Evolutionary conservation across 306 rosid genomes (phyloP), one percentile per base, ranked within the genome.

Genomic region (Styphnolobium japonicum): DNA sequence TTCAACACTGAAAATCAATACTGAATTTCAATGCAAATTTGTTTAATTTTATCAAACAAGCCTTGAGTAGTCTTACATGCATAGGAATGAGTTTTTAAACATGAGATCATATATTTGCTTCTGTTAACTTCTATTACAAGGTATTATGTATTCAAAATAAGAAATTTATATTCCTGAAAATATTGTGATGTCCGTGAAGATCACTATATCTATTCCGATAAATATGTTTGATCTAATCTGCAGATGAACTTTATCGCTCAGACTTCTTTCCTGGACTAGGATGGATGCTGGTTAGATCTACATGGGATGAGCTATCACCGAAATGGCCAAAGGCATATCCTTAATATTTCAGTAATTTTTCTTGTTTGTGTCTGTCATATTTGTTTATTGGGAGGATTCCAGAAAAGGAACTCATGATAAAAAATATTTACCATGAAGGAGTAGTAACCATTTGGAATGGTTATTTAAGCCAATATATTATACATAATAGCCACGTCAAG

Each of bases 261-360:
- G 97, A 95, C 81, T 92, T 95, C 85, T 95, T 95, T 88, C 98
- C 98, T 63, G 97, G 98, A 75, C 91, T 95, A 77, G 98, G 98
- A 71, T 92, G 98, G 98, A 95, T 95, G 98, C 90, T 95, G 63
- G 45, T 81, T 75, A 90, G 86, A 90, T 85, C 92, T 67, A 90
- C 86, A 73, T 92, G 98, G 98, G 94, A 95, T 88, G 98, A 95
- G 86, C 89, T 95, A 53, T 95, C 98, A 71, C 98, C 98, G n/a
- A 95, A 95, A 86, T 95, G 98, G 98, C 98, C 98, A 12, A 92
- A 92, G 77, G 98, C 98, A 95, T 95, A 95, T 95, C 98, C 98
- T 92, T 92, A 53, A 74, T 76, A 45, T 48, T 89, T 73, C 51
- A 64, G 78, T 81, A 39, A 27, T 43, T 66, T 63, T 80, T 60